Evolutionary conservation across 371 early-diverging fungal genomes (phyloP), one percentile per base, ranked within the genome.

Genomic region (Lichtheimia ornata): DNA sequence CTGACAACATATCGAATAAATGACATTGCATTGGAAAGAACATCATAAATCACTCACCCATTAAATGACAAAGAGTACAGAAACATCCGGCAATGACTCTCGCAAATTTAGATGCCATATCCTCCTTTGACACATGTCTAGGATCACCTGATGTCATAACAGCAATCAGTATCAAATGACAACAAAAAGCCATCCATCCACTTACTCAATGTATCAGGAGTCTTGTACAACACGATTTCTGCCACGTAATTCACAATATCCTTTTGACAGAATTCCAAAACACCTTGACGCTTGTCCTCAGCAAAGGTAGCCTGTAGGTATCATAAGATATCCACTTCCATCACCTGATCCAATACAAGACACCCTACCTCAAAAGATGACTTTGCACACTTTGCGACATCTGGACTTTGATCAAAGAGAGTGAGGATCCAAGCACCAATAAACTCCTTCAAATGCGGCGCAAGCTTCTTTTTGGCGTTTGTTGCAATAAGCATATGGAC

Each of bases 391-490:
- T 70, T 67, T 3, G 79, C 78, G 50, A 86, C 79, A 57, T 90
- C 90, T 24, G 77, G 75, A 41, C 81, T 82, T 18, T 78, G 87
- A 66, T 88, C 88, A 54, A 78, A 83, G 58, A 84, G 79, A 15
- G 86, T 72, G 17, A 82, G 74, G 35, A 88, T 58, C 89, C 90
- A 90, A 24, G 85, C 74, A 2, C 83, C 84, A 30, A 86, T 65
- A 7, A 88, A 72, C 25, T 76, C 82, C 54, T 88, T 87, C 45
- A 90, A 62, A 53, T 80, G 64, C 17, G 90, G 87, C 2, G 87
- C 87, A 3, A 90, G 54, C 45, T 77, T 78, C 66, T 85, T 85
- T 59, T 84, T 83, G 35, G 81, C 78, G 40, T 83, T 68, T 13
- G 66, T 66, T 11, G 86, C 82, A 18, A 88, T 67, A n/a, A 80